Percentiles rank a stretch among this genome's conserved stretches.
These are phyloP conservation scores for Trichoderma hamatum DNA, from an alignment of 2,329 filamentous ascomycete genomes.

Conservation along the genomic window DNA sequence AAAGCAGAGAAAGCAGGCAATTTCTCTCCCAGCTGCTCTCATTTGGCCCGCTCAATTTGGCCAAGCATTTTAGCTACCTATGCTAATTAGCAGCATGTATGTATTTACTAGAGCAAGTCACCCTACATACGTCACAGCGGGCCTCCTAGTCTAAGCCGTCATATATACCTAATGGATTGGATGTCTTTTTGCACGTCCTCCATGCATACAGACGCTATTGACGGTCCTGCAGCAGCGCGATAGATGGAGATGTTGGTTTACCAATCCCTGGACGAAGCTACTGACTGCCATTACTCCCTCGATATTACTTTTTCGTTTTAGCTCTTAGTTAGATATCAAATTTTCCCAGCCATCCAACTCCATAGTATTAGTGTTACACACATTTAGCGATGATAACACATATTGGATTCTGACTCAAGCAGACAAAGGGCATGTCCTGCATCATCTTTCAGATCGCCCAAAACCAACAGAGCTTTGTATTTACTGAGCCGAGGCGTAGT, in stretches of 20 bases:
- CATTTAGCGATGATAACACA: not conserved
- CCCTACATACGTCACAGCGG: constrained; percentile 17
- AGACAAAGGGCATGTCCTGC: not conserved
- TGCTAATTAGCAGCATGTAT: not conserved
- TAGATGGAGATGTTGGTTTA: not conserved
- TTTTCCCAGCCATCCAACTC: not conserved
- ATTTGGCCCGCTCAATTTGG: not conserved
- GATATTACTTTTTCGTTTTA: not conserved
- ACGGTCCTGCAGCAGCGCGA: not conserved
- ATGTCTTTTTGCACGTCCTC: not conserved
- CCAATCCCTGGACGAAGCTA: not conserved
- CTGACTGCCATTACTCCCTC: not conserved
- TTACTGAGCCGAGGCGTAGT: not conserved
- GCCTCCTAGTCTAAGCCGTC: constrained; percentile 3
- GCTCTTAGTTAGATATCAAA: not conserved
- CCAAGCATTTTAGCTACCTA: not conserved
- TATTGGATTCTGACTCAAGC: not conserved
- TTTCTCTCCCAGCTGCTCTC: not conserved
- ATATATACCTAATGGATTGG: not conserved
- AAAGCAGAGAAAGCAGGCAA: not conserved
- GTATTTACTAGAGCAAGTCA: not conserved
- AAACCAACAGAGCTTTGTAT: not conserved
- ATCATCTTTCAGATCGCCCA: not conserved
- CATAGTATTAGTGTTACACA: not conserved
- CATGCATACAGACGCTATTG: not conserved